A percentile compares a stretch with the other conserved stretches of the same genome.
Evolutionary conservation across 2,329 filamentous ascomycete genomes (phyloP).

Genomic region (Fusarium nematophilum): DNA sequence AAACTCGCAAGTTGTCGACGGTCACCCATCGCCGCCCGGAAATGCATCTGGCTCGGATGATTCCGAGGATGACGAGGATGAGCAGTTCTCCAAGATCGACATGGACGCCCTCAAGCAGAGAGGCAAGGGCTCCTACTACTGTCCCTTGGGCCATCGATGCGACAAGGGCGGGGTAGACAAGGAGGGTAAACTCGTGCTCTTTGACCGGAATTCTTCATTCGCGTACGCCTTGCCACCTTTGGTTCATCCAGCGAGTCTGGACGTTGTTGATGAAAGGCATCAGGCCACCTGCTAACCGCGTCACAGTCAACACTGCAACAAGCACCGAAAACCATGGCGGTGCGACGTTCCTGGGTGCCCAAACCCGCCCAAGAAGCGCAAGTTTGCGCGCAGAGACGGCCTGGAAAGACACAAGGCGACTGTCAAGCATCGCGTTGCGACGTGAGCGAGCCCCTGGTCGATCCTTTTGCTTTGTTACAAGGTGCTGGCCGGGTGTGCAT

Average conservation of each 20-base stretch:
- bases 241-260: constrained; percentile 8
- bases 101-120: constrained; percentile 54
- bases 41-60: constrained; percentile 47
- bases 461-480: constrained; percentile 26
- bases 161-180: constrained; percentile 56
- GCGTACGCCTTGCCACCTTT: constrained; percentile 44
- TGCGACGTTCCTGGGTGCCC: constrained; percentile 54
- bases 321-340: constrained; percentile 56
- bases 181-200: constrained; percentile 51
- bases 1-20: constrained; percentile 31
- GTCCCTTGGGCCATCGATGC: constrained; percentile 50
- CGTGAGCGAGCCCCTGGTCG: constrained; percentile 35
- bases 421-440: constrained; percentile 51
- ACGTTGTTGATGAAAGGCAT: constrained; percentile 1
- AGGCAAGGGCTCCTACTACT: constrained; percentile 53
- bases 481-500: no score
- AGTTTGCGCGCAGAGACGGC: constrained; percentile 55
- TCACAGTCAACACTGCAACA: constrained; percentile 56
- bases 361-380: constrained; percentile 55
- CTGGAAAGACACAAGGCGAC: constrained; percentile 55
- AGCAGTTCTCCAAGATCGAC: constrained; percentile 50
- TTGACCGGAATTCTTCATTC: constrained; percentile 57
- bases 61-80: constrained; percentile 48
- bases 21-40: constrained; percentile 22
- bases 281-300: constrained; percentile 31